phyloP scores from a whole-genome alignment of 2,329 filamentous ascomycete species.

The Aureobasidium sp. region DNA sequence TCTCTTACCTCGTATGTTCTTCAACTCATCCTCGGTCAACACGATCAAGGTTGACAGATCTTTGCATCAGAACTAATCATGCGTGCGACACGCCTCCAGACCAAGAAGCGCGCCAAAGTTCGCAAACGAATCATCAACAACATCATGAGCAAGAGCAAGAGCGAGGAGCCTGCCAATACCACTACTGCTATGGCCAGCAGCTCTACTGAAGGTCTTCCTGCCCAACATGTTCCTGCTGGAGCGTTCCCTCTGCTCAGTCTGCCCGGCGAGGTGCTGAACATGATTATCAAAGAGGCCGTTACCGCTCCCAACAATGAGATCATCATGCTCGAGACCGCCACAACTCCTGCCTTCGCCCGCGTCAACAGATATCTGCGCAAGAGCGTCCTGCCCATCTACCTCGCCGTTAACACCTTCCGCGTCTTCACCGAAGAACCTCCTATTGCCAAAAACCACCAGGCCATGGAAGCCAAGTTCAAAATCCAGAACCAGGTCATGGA shows the following conservation, averaged over 20 bases:
- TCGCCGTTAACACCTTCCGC: not conserved
- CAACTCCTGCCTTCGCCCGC: not conserved
- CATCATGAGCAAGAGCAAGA: not conserved
- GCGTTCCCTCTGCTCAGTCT: not conserved
- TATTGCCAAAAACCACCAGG: not conserved
- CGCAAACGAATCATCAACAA: not conserved
- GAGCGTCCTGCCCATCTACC: not conserved
- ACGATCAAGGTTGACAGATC: not conserved
- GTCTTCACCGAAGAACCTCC: not conserved
- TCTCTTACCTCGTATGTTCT: not conserved
- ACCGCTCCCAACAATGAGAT: not conserved
- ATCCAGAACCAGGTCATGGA: not conserved
- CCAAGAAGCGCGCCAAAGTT: not conserved
- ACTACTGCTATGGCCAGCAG: not conserved
- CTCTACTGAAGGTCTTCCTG: not conserved
- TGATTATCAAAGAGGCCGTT: not conserved
- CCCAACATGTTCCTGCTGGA: not conserved
- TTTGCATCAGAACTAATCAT: not conserved
- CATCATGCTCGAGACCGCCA: not conserved
- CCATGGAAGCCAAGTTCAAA: not conserved
- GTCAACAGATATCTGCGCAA: not conserved
- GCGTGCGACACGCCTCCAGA: not conserved
- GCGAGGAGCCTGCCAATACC: not conserved
- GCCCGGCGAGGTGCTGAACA: not conserved
- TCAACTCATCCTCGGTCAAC: not conserved